phyloP scores from a whole-genome alignment of 306 rosid genomes.

The Rosa persica region DNA sequence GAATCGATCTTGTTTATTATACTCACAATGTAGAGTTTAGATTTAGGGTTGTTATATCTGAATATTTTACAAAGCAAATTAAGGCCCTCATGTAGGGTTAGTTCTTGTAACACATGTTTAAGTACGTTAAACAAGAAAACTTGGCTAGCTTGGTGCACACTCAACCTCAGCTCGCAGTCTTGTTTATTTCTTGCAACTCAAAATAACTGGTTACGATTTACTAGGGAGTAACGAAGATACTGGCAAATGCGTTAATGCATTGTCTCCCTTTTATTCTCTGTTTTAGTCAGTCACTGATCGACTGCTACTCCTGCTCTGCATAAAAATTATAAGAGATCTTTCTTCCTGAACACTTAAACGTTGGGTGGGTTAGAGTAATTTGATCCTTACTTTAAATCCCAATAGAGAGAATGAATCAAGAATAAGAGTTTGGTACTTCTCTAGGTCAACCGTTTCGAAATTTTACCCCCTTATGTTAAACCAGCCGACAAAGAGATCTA shows the following conservation, averaged over 20 bases:
- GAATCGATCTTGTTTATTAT: conserved; percentile 20
- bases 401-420: conserved; percentile 44
- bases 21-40: not conserved
- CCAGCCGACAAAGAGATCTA: conserved; percentile 41
- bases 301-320: not conserved
- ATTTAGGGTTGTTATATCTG: not conserved
- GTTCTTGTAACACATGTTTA: not conserved
- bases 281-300: not conserved
- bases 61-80: not conserved
- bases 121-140: not conserved
- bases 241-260: conserved; percentile 59
- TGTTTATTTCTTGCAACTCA: not conserved
- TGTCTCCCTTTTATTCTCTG: conserved; percentile 40
- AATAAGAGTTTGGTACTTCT: conserved; percentile 36
- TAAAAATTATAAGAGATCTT: conserved; percentile 27
- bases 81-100: not conserved
- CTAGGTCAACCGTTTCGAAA: conserved; percentile 36
- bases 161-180: not conserved
- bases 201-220: not conserved
- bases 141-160: not conserved
- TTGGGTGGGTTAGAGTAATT: conserved; percentile 19
- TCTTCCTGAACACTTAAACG: not conserved
- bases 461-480: conserved; percentile 30
- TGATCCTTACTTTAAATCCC: conserved; percentile 21
- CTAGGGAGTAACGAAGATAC: conserved; percentile 14